Base-by-base conservation (phyloP, 805 yeast genomes). In the Candida manassasensis region DNA sequence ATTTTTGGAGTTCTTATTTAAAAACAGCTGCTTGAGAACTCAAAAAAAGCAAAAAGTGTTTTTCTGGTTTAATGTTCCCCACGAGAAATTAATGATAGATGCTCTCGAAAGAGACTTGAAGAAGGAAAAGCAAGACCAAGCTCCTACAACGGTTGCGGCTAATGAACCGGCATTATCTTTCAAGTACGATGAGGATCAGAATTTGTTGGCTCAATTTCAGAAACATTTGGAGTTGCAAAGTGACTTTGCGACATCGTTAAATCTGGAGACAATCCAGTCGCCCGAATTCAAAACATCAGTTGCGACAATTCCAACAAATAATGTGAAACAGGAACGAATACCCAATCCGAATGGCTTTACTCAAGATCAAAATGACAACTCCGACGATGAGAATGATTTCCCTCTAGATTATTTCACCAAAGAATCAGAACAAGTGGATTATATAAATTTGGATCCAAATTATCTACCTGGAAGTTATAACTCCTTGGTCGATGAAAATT, bases 31-130 rank as follows among this genome's bases (percentile, higher is more conserved):
- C 54, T 68, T 90, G 17, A 73, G 96, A 48, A 90, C 98, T 0
- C 97, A 90, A 51, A 90, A 90, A 71, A 90, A 93, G 52, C 98
- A 90, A 56, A 90, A 93, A 53, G 97, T 90, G 28, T 90, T 90
- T 55, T 87, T 83, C 58, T 93, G 97, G 97, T 88, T 84, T 57
- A 83, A 89, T 52, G 97, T 93, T 7, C 93, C 93, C 16, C 97
- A 90, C 59, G 96, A 89, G 53, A 79, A 83, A 53, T 66, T 90
- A 29, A 89, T 93, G 73, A 79, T 87, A 2, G 97, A 93, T 59
- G 97, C 97, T 0, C 62, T 93, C 29, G 97, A 89, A 55, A 71
- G 97, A 48, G 97, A 93, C 55, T 61, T 89, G 52, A 88, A 86
- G 59, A 79, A 84, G 47, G 96, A 89, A 53, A 55, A 65, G 35